Conservation (phyloP, 345 rosid genomes). For the Turnera subulata region DNA sequence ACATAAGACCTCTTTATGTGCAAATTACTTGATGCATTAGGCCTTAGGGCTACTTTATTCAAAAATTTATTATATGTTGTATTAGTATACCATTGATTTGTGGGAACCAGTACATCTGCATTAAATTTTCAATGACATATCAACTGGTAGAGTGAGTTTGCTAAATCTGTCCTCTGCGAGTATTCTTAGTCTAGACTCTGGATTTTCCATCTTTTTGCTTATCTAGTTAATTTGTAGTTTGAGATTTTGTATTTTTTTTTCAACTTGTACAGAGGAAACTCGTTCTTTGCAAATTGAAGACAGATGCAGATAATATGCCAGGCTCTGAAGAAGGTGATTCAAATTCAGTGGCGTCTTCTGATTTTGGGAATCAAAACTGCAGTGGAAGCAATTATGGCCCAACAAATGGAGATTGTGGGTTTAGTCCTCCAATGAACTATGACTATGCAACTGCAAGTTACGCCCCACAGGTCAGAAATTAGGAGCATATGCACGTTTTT, state of each 20-base stretch:
- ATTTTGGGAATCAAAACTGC: neutral
- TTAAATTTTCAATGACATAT: too few relatives aligned
- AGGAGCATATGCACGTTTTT: too few relatives aligned
- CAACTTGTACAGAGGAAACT: conserved; percentile 1
- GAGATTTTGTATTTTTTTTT: neutral
- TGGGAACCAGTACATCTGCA: too few relatives aligned
- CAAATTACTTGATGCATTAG: too few relatives aligned
- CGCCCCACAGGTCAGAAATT: conserved; percentile 3
- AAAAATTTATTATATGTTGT: too few relatives aligned
- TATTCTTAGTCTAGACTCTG: neutral
- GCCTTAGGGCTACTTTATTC: too few relatives aligned
- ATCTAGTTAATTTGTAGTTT: neutral
- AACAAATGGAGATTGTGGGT: neutral
- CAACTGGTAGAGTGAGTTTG: too few relatives aligned
- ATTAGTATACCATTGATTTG: too few relatives aligned
- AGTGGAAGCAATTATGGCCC: neutral
- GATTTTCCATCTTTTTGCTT: neutral
- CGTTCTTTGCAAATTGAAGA: conserved; percentile 16
- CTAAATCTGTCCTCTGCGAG: neutral
- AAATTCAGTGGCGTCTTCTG: neutral
- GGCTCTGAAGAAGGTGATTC: conserved; percentile 2
- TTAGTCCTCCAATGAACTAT: neutral
- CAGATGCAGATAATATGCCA: neutral
- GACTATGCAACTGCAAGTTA: neutral
- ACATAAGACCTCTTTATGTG: too few relatives aligned